phyloP scores from a whole-genome alignment of 805 yeast species.

The Saccharomycopsis schoenii region DNA sequence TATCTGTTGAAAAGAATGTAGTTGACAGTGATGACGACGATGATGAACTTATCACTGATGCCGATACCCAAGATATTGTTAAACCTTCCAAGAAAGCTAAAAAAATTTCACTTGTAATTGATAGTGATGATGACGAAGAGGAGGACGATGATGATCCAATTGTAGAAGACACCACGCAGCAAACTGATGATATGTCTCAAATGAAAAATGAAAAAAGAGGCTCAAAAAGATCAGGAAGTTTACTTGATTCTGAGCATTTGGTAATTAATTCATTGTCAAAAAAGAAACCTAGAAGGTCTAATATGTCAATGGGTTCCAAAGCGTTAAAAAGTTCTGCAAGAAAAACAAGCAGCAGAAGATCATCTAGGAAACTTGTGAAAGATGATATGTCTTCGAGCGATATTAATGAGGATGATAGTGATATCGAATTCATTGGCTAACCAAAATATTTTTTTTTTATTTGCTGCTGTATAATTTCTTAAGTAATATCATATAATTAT shows the following conservation, averaged over 20 bases:
- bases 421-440: not conserved
- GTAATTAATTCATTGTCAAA: not conserved
- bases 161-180: not conserved
- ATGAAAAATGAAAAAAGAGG: not conserved
- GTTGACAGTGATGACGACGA: not conserved
- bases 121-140: not conserved
- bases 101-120: not conserved
- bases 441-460: not conserved
- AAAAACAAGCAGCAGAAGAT: not conserved
- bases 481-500: not conserved
- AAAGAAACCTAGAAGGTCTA: not conserved
- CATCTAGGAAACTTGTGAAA: not conserved
- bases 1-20: not conserved
- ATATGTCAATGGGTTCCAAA: not conserved
- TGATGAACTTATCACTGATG: not conserved
- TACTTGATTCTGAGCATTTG: not conserved
- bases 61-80: not conserved
- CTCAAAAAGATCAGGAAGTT: too few species aligned
- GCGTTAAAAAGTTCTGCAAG: not conserved
- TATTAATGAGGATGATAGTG: conserved; percentile 1
- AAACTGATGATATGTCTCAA: not conserved
- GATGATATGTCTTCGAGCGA: not conserved
- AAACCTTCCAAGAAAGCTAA: not conserved
- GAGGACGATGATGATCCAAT: not conserved
- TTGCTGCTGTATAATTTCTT: not conserved